A percentile compares a stretch with the other conserved stretches of the same genome.
phyloP scores from a whole-genome alignment of 768 basidiomycete genomes.

The Lentinula aciculospora region DNA sequence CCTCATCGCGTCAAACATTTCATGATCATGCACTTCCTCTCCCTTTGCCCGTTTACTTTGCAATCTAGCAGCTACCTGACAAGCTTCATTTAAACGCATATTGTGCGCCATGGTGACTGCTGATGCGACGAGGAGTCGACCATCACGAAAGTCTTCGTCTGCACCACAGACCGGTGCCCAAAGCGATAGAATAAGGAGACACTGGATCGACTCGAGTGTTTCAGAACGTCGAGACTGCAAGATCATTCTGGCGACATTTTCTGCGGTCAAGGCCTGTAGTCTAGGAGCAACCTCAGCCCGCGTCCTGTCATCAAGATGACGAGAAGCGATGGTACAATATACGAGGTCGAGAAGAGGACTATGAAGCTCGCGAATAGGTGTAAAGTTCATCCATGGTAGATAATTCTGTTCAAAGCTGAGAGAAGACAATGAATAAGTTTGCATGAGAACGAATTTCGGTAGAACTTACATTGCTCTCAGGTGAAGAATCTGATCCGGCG shows the following conservation, averaged over 20 bases:
- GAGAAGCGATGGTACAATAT: slow-evolving; percentile 34
- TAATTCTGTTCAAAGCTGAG: slow-evolving; percentile 34
- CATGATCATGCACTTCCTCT: slow-evolving; percentile 17
- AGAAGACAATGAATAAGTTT: too few relatives aligned
- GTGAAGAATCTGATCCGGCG: slow-evolving; percentile 23
- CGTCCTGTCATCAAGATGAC: slow-evolving; percentile 28
- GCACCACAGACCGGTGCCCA: slow-evolving; percentile 30
- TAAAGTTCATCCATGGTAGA: slow-evolving; percentile 34
- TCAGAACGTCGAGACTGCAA: slow-evolving; percentile 27
- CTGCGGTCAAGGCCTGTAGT: slow-evolving; percentile 31
- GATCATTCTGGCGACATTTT: slow-evolving; percentile 30
- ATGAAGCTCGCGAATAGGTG: slow-evolving; percentile 21
- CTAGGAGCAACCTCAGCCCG: slow-evolving; percentile 26
- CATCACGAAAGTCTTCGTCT: background rate
- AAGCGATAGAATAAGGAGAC: slow-evolving; percentile 31
- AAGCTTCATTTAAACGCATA: slow-evolving; percentile 31
- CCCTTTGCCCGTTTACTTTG: slow-evolving; percentile 16
- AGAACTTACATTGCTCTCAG: slow-evolving; percentile 25
- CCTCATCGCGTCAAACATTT: slow-evolving; percentile 23
- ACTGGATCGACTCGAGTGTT: slow-evolving; percentile 33
- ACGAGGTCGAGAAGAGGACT: slow-evolving; percentile 30
- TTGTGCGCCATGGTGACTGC: slow-evolving; percentile 40
- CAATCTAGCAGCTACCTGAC: slow-evolving; percentile 22
- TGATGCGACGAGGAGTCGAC: background rate
- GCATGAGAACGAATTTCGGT: background rate